Evolutionary conservation across 2,329 filamentous ascomycete species (phyloP), one percentile per base, ranked within the genome.

Genomic region (Fusarium sp.): DNA sequence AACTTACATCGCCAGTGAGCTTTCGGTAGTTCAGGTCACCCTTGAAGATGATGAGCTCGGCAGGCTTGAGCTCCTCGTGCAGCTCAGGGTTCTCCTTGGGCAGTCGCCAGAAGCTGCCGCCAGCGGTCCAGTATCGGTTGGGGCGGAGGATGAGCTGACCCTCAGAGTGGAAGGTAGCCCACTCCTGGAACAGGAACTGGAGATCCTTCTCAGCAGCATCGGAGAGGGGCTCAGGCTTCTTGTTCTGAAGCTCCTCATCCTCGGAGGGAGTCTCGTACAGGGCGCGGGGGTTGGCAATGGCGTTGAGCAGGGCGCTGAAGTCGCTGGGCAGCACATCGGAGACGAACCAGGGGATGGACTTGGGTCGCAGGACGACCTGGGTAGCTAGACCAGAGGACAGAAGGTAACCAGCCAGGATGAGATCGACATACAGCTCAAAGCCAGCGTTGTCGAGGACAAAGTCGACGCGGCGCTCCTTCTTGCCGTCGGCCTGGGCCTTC

Each of bases 11-110:
- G 51, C 90, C 92, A 31, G 92, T 94, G 71, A 99, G 81, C 81
- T 99, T 99, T 66, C 96, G 87, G 81, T 98, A 99, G 83, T 99
- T 99, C 73, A 99, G 80, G 78, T 99, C 96, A 3, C 96, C 96
- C 85, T 99, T 99, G 86, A 98, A 98, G 60, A 99, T 90, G 12
- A 97, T 94, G 16, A 99, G 85, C 79, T 97, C 93, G 71, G 92
- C 93, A 66, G 89, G 83, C 83, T 94, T 91, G 60, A 99, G 82
- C 76, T 98, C 95, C 7, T 93, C 87, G 55, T 89, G 87, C 12
- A 99, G 82, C 30, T 88, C 86, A 3, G 89, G 87, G 1, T 90
- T 93, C 27, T 89, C 85, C 13, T 84, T 80, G 0, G 95, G 94
- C 63, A 99, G 81, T 34, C 94, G 88, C 95, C 96, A 98, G 83